Conservation (phyloP, 2,329 filamentous ascomycete species). For the Trichoderma sp. region DNA sequence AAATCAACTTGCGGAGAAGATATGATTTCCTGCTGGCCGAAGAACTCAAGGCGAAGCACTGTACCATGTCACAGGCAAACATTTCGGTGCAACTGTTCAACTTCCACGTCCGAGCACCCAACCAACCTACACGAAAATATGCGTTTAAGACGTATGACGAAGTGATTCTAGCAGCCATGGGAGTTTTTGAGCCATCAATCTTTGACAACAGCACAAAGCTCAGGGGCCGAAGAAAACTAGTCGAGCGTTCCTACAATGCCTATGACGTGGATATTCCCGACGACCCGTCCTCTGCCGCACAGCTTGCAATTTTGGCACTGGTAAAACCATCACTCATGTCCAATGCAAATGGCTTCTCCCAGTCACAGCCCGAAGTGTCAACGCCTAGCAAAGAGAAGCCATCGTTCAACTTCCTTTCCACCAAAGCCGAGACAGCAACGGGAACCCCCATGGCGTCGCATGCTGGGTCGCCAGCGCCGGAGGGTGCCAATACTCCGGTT, state of each 20-base stretch:
- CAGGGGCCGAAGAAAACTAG: constrained; percentile 72
- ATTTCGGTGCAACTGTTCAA: constrained; percentile 86
- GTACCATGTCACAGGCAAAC: constrained; percentile 86
- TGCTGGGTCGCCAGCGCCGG: constrained; percentile 83
- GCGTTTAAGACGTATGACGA: constrained; percentile 97
- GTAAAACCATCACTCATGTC: constrained; percentile 61
- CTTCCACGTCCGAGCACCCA: constrained; percentile 86
- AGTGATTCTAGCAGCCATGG: constrained; percentile 90
- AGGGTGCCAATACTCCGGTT: constrained; percentile 68
- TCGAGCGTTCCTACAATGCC: constrained; percentile 87
- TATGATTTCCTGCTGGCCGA: constrained; percentile 94
- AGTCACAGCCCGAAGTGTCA: constrained; percentile 50
- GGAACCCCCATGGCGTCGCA: constrained; percentile 82
- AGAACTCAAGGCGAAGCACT: constrained; percentile 91
- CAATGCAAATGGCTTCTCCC: constrained; percentile 46
- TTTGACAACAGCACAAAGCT: constrained; percentile 86
- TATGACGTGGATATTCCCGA: constrained; percentile 88
- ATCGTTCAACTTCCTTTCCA: constrained; percentile 67
- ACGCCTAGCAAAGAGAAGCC: constrained; percentile 64
- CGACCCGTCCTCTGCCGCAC: constrained; percentile 83
- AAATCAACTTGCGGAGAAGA: constrained; percentile 86
- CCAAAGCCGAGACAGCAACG: constrained; percentile 65
- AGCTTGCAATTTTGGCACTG: constrained; percentile 64
- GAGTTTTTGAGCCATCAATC: constrained; percentile 85
- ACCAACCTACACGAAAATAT: constrained; percentile 89